Evolutionary conservation across 257 asterid genomes (phyloP), one percentile per base, ranked within the genome.

Genomic region (Petunia axillaris): DNA sequence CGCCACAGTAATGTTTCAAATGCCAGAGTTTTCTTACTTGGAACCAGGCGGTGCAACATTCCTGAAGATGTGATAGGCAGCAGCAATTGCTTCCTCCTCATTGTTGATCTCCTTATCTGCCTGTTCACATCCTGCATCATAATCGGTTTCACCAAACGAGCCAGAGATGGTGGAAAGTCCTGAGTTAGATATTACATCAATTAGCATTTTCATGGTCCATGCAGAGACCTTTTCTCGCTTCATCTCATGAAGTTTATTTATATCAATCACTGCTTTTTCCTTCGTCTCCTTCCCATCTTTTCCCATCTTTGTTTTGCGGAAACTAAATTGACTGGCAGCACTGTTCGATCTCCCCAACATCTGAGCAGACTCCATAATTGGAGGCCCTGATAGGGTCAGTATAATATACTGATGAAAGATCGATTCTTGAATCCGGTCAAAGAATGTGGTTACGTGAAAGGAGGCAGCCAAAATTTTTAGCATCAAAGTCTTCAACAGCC

Each of bases 131-230:
- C 82, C 87, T 64, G 81, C 90, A 0, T 76, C 85, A 64, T 85
- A 89, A 15, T 57, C 73, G 64, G 87, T 82, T 67, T 89, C 93
- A 62, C 85, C 97, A 3, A 94, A 85, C 44, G 88, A 80, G 80
- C 89, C 86, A 0, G 97, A 91, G 75, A 94, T 82, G 76, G 97
- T 91, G 65, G 93, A 80, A 75, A 93, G 86, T 39, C 97, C 97
- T 1, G 98, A 87, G 85, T 86, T 90, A 44, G 94, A 87, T 84
- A 94, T 88, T 75, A 83, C 88, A 75, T 93, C 97, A 44, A 93
- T 89, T 54, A 93, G 84, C 96, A 83, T 91, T 77, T 93, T 93
- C 94, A 94, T 89, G n/a, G 98, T 94, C 97, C 96, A 93, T 16
- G 98, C 93, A 4, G 97, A 86, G 78, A 94, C 97, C 87, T 94